Evolutionary conservation across 1,139 yeast genomes (phyloP).

Genomic region (Zygoascus hellenicus): DNA sequence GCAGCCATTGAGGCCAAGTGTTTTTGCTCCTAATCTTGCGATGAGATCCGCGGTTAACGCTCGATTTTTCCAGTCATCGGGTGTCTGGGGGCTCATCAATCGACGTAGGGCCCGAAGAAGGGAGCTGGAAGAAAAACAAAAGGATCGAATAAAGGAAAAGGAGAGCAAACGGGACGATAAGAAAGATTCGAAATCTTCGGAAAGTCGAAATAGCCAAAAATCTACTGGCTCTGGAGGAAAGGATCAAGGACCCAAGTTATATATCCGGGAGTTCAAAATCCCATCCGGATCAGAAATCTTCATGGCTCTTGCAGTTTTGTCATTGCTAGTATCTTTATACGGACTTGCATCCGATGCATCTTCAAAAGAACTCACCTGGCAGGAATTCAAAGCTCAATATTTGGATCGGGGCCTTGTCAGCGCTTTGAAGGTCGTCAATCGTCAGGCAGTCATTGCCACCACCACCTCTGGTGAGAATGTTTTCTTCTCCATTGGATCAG

Average conservation of each 20-base stretch:
- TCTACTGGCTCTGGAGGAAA: conserved; percentile 17
- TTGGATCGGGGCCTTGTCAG: conserved; percentile 81
- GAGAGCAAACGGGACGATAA: conserved; percentile 1
- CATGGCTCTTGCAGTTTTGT: conserved; percentile 28
- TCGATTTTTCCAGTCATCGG: conserved; percentile 1
- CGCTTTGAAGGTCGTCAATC: conserved; percentile 51
- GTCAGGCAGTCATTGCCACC: conserved; percentile 6
- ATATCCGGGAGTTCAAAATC: conserved; percentile 19
- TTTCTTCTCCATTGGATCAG: conserved; percentile 81
- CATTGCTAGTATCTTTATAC: conserved; percentile 24
- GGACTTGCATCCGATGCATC: conserved; percentile 33
- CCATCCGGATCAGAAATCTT: conserved; percentile 22
- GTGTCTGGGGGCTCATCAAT: neutral
- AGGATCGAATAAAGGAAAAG: conserved; percentile 18
- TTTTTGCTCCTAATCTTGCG: neutral
- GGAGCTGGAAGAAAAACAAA: conserved; percentile 18
- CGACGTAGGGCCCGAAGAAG: conserved; percentile 5
- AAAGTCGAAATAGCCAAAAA: conserved; percentile 10
- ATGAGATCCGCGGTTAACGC: neutral
- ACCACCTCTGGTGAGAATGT: conserved; percentile 30
- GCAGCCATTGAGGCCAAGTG: too few species aligned
- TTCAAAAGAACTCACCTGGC: conserved; percentile 60
- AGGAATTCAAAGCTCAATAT: conserved; percentile 79
- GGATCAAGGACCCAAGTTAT: conserved; percentile 4
- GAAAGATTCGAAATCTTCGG: neutral